phyloP scores from a whole-genome alignment of 2,329 filamentous ascomycete genomes.

The Venturia asperata region DNA sequence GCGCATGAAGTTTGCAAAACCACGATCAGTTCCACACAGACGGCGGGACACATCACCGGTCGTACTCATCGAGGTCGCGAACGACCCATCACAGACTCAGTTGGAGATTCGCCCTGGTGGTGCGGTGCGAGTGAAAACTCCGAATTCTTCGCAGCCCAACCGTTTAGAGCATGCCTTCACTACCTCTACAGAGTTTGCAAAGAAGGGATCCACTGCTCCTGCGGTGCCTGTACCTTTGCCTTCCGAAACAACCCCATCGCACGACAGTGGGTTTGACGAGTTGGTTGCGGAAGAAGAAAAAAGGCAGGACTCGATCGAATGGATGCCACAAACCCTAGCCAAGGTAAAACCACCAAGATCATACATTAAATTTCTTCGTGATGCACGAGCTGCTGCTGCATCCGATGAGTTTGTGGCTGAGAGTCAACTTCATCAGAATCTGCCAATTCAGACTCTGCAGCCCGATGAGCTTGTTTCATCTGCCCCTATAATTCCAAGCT shows the following conservation, averaged over 20 bases:
- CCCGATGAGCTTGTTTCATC: not conserved
- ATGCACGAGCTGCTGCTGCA: conserved; percentile 2
- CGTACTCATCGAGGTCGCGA: not conserved
- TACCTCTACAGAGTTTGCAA: not conserved
- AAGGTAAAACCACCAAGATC: not conserved
- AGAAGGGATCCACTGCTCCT: not conserved
- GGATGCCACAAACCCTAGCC: not conserved
- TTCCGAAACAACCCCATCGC: not conserved
- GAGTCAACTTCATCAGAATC: not conserved
- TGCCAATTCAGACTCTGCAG: not conserved
- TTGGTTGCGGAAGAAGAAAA: not conserved
- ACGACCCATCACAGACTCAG: not conserved
- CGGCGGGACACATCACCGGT: not conserved
- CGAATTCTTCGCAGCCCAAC: not conserved
- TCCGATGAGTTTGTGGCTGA: not conserved
- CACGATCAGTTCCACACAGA: not conserved
- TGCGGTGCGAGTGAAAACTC: conserved; percentile 2
- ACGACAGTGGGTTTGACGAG: conserved; percentile 1
- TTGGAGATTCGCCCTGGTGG: conserved; percentile 7
- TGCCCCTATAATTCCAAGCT: not conserved
- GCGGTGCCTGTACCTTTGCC: not conserved
- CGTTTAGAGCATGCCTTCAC: not conserved
- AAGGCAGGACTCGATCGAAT: not conserved
- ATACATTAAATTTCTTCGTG: not conserved
- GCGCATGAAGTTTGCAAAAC: not conserved